Conservation (phyloP, 1,139 yeast species). For the Kodamaea plutei region DNA sequence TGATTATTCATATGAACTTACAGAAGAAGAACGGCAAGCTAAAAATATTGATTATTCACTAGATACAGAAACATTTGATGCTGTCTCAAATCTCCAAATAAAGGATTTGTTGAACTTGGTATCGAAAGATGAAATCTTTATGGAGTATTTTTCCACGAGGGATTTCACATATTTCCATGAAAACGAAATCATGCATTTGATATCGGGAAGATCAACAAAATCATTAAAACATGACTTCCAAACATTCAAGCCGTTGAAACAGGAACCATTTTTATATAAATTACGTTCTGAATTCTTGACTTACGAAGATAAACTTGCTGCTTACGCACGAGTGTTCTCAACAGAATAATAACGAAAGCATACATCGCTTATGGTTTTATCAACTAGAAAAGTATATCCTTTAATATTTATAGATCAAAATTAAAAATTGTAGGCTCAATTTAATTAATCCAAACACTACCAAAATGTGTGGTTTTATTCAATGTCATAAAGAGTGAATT, state of each 20-base stretch:
- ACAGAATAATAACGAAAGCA: no score
- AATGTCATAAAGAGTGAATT: no score
- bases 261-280: conserved; percentile 33
- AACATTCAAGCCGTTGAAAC: conserved; percentile 31
- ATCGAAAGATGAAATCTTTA: conserved; percentile 33
- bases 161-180: conserved; percentile 37
- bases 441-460: no score
- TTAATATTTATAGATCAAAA: no score
- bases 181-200: conserved; percentile 30
- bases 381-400: no score
- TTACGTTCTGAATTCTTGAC: conserved; percentile 23
- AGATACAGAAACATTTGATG: no score
- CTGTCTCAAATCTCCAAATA: conserved; percentile 6
- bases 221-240: conserved; percentile 20
- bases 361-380: no score
- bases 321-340: no score
- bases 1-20: conserved; percentile 13
- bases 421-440: no score
- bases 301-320: conserved; percentile 24
- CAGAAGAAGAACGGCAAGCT: conserved; percentile 14
- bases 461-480: no score
- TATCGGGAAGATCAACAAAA: conserved; percentile 29
- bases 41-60: no score
- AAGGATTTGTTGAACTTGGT: conserved; percentile 28
- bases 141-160: conserved; percentile 23